phyloP scores from a whole-genome alignment of 2,329 filamentous ascomycete species.

The Cercospora sojina region DNA sequence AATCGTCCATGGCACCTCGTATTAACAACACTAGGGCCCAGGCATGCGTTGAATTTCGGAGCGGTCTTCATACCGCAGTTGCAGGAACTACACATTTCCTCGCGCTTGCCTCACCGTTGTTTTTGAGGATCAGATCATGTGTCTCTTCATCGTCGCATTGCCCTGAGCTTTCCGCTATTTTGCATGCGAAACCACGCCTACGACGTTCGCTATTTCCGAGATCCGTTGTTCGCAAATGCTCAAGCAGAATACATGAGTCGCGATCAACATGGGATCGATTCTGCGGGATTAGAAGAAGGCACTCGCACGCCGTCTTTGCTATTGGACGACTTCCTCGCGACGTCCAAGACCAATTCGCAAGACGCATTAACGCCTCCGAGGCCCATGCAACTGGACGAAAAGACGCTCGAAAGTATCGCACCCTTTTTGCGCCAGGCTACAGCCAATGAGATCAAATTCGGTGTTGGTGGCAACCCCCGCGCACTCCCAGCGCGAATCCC shows the following conservation, averaged over 20 bases:
- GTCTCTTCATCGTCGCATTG: neutral
- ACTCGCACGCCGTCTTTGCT: neutral
- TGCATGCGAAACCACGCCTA: neutral
- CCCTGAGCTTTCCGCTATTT: neutral
- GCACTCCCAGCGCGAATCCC: neutral
- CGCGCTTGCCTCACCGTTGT: neutral
- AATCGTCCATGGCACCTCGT: too few species aligned
- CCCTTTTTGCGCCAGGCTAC: constrained; percentile 1
- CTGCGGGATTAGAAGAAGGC: neutral
- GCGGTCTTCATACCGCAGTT: constrained; percentile 12
- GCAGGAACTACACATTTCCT: constrained; percentile 2
- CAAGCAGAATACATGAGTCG: constrained; percentile 1
- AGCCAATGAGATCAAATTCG: neutral
- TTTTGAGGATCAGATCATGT: neutral
- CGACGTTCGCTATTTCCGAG: neutral
- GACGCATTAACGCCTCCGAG: neutral
- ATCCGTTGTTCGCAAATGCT: neutral
- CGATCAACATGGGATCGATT: neutral
- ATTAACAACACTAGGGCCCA: neutral
- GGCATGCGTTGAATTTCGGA: constrained; percentile 1
- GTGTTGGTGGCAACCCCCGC: neutral
- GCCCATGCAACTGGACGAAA: constrained; percentile 2
- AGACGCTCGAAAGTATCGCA: constrained; percentile 8
- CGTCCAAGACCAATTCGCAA: neutral
- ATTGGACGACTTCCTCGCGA: neutral